phyloP scores from a whole-genome alignment of 1,284 basidiomycete species.

The Sparassis latifolia region DNA sequence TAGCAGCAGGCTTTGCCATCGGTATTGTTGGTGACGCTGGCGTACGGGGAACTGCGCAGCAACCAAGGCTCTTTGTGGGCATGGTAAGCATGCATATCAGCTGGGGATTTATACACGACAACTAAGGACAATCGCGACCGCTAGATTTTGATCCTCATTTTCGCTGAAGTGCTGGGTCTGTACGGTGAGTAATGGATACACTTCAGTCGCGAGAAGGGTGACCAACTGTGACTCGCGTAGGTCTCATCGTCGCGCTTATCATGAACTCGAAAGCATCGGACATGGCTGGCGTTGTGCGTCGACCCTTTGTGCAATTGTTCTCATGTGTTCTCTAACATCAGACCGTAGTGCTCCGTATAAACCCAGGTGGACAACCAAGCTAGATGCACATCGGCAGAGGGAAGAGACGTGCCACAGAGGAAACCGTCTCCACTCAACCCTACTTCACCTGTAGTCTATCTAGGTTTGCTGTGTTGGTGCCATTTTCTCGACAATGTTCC shows the following conservation, averaged over 20 bases:
- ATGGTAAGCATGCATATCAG: conserved; percentile 38
- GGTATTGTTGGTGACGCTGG: conserved; percentile 96
- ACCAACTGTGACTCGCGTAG: conserved; percentile 21
- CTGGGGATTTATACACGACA: too few relatives aligned
- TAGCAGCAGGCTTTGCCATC: conserved; percentile 93
- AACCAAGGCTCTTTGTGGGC: conserved; percentile 90
- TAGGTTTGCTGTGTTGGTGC: too few relatives aligned
- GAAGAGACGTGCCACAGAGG: too few relatives aligned
- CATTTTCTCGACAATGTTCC: too few relatives aligned
- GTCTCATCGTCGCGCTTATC: conserved; percentile 85
- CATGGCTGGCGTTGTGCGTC: conserved; percentile 18
- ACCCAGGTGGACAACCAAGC: background rate
- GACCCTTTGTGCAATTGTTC: background rate
- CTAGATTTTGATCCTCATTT: conserved; percentile 71
- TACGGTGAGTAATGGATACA: conserved; percentile 41
- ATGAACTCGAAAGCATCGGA: conserved; percentile 64
- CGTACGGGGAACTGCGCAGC: conserved; percentile 86
- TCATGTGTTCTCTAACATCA: background rate
- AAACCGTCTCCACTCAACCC: too few relatives aligned
- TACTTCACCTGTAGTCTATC: too few relatives aligned
- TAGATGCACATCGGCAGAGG: too few relatives aligned
- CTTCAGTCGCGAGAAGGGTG: background rate
- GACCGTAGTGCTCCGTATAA: conserved; percentile 12
- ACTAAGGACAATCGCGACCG: background rate
- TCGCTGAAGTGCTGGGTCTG: conserved; percentile 79